phyloP scores from a whole-genome alignment of 2,329 filamentous ascomycete genomes.

The Aspergillus alliaceus region DNA sequence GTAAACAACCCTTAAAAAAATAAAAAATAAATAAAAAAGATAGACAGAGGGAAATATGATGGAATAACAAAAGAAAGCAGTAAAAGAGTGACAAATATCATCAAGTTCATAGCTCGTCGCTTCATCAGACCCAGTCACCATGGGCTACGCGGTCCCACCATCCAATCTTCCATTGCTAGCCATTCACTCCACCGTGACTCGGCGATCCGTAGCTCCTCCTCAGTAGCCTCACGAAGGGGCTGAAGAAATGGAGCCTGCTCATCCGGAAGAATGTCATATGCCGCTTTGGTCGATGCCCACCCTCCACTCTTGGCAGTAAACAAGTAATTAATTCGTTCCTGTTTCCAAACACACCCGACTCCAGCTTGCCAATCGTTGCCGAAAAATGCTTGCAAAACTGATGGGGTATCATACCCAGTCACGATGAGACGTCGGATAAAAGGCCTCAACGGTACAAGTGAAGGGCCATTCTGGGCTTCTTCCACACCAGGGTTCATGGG shows the following conservation, averaged over 20 bases:
- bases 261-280: slow-evolving; percentile 82
- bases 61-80: slow-evolving; percentile 2
- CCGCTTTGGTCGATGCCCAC: slow-evolving; percentile 83
- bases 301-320: slow-evolving; percentile 91
- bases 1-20: background rate
- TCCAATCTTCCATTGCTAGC: slow-evolving; percentile 98
- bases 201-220: slow-evolving; percentile 77
- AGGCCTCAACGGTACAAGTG: slow-evolving; percentile 68
- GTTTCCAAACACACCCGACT: slow-evolving; percentile 77
- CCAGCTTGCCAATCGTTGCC: slow-evolving; percentile 82
- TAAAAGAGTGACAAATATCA: slow-evolving; percentile 12
- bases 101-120: slow-evolving; percentile 27
- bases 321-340: slow-evolving; percentile 87
- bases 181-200: slow-evolving; percentile 90
- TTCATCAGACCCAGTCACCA: slow-evolving; percentile 23
- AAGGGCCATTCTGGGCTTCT: slow-evolving; percentile 26
- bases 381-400: slow-evolving; percentile 86
- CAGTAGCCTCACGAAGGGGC: slow-evolving; percentile 71
- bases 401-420: slow-evolving; percentile 86
- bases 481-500: slow-evolving; percentile 18
- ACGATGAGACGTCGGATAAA: slow-evolving; percentile 90
- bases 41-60: background rate
- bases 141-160: slow-evolving; percentile 71
- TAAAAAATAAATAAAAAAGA: slow-evolving; percentile 3
- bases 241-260: slow-evolving; percentile 84